These are phyloP conservation scores for Sugiyamaella xylanicola DNA, from an alignment of 1,139 yeast species.

Conservation along the genomic window DNA sequence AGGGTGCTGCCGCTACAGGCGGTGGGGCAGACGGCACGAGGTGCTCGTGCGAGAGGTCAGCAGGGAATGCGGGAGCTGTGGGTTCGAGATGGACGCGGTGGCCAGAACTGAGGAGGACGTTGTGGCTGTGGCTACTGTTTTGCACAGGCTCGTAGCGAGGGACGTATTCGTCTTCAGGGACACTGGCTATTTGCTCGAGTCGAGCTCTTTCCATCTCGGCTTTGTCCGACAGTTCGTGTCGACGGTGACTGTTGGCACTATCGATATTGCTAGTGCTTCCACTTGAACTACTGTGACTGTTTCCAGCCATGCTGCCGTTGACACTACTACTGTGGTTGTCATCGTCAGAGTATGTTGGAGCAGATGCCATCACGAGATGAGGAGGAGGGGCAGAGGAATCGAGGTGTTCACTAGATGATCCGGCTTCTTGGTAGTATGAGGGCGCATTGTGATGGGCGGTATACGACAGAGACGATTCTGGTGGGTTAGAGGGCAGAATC, in stretches of 20 bases:
- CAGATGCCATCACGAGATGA: slow-evolving; percentile 15
- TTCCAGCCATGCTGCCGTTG: neutral
- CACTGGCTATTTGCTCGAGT: slow-evolving; percentile 32
- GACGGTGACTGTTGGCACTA: slow-evolving; percentile 4
- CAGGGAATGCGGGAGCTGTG: neutral
- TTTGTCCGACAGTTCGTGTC: slow-evolving; percentile 31
- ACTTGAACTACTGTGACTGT: neutral
- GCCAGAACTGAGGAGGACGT: neutral
- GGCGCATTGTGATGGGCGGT: neutral
- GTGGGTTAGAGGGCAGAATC: slow-evolving; percentile 65
- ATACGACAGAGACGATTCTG: slow-evolving; percentile 14
- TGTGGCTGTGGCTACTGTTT: neutral
- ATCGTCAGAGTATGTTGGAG: slow-evolving; percentile 11
- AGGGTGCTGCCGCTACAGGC: neutral
- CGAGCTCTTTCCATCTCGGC: slow-evolving; percentile 36
- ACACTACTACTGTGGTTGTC: slow-evolving; percentile 1
- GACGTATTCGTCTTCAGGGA: slow-evolving; percentile 34
- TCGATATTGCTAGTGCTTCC: too few relatives aligned
- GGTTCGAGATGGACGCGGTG: neutral
- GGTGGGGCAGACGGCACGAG: neutral
- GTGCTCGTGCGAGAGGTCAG: neutral
- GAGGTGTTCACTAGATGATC: slow-evolving; percentile 3
- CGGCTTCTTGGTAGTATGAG: slow-evolving; percentile 10
- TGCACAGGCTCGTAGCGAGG: slow-evolving; percentile 31
- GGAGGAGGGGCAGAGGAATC: slow-evolving; percentile 16